phyloP scores from a whole-genome alignment of 164 flowering plant genomes.

The Vitis rupestris region DNA sequence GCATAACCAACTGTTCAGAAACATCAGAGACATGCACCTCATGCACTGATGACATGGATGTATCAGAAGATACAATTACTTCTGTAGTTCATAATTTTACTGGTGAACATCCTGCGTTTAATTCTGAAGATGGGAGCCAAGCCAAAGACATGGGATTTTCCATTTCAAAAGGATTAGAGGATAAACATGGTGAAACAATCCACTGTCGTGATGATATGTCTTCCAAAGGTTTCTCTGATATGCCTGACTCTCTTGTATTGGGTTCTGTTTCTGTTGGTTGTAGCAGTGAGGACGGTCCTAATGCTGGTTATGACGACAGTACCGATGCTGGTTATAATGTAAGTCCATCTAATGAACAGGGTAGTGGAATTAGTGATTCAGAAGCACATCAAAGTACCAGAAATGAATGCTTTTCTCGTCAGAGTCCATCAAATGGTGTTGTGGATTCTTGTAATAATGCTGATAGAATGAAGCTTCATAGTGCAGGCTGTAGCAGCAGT shows the following conservation, averaged over 20 bases:
- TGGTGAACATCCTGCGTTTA: constrained; percentile 8
- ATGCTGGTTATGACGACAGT: constrained; percentile 7
- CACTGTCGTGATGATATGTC: constrained; percentile 14
- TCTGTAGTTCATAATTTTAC: constrained; percentile 15
- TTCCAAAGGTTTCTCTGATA: constrained; percentile 16
- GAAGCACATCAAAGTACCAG: constrained; percentile 9
- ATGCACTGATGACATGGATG: constrained; percentile 16
- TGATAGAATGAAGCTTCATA: constrained; percentile 13
- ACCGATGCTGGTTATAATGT: neutral
- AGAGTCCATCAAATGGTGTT: constrained; percentile 8
- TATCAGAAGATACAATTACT: constrained; percentile 13
- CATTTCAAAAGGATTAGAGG: constrained; percentile 12
- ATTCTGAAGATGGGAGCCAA: constrained; percentile 10
- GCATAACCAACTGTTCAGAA: constrained; percentile 8
- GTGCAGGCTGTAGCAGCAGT: constrained; percentile 19
- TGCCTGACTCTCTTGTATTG: constrained; percentile 8
- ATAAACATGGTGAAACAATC: constrained; percentile 5
- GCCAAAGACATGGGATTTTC: constrained; percentile 2
- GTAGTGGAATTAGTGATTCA: constrained; percentile 9
- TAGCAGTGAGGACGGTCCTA: constrained; percentile 27
- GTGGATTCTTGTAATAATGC: constrained; percentile 15
- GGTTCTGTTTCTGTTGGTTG: constrained; percentile 33
- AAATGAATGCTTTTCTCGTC: constrained; percentile 7
- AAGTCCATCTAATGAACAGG: constrained; percentile 8
- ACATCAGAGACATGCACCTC: constrained; percentile 9